These are phyloP conservation scores for Boehmeria nivea DNA, from an alignment of 306 rosid species.

Conservation along the genomic window DNA sequence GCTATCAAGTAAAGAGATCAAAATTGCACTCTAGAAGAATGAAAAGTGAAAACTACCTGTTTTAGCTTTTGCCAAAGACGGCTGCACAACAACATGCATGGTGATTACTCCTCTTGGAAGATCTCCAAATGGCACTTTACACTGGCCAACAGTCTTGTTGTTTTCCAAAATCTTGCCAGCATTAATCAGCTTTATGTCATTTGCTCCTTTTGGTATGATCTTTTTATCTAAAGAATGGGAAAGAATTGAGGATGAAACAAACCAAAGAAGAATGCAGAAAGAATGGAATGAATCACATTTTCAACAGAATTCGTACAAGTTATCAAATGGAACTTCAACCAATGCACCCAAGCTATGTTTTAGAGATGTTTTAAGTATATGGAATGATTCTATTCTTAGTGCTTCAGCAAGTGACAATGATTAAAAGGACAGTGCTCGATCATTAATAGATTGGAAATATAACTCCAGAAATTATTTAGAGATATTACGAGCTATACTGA, in stretches of 20 bases:
- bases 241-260: conserved; percentile 6
- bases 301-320: too few relatives aligned
- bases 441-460: too few relatives aligned
- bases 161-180: conserved; percentile 88
- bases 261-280: neutral
- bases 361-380: too few relatives aligned
- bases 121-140: conserved; percentile 77
- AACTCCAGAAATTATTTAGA: too few relatives aligned
- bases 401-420: too few relatives aligned
- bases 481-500: too few relatives aligned
- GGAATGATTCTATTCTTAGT: too few relatives aligned
- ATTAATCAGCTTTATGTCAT: conserved; percentile 74
- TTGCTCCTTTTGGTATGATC: conserved; percentile 70
- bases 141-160: conserved; percentile 86
- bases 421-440: too few relatives aligned
- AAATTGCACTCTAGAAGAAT: conserved; percentile 2
- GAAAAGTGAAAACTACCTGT: conserved; percentile 47
- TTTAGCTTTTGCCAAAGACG: conserved; percentile 71
- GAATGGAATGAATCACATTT: too few relatives aligned
- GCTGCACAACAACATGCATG: conserved; percentile 95
- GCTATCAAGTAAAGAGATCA: too few relatives aligned
- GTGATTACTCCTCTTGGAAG: conserved; percentile 71
- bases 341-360: neutral
- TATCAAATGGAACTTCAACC: too few relatives aligned
- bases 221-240: conserved; percentile 51